A percentile compares a stretch with the other conserved stretches of the same genome.
Evolutionary conservation across 2,329 filamentous ascomycete genomes (phyloP).

Genomic region (Fusarium sp.): DNA sequence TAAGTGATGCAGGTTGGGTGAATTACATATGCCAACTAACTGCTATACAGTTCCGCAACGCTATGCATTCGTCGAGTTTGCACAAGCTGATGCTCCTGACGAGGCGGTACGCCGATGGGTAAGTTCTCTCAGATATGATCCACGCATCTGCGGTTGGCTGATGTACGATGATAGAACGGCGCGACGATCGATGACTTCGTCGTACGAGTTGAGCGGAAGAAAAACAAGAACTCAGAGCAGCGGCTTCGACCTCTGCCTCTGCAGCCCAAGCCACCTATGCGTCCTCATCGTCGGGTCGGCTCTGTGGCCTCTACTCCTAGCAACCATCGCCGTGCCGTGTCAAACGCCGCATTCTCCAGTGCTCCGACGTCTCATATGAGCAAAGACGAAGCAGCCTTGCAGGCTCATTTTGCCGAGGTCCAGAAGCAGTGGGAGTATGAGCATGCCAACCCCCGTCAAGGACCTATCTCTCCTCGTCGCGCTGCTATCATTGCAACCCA

Average conservation of each 20-base stretch:
- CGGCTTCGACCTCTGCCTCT: slow-evolving; percentile 1
- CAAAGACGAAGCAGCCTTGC: neutral
- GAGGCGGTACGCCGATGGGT: slow-evolving; percentile 52
- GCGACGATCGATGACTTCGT: slow-evolving; percentile 46
- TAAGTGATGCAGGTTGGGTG: slow-evolving; percentile 11
- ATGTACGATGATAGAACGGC: slow-evolving; percentile 46
- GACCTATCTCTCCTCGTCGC: neutral
- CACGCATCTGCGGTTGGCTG: neutral
- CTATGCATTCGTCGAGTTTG: slow-evolving; percentile 56
- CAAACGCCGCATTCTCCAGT: neutral
- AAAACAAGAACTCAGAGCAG: slow-evolving; percentile 32
- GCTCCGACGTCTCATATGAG: neutral
- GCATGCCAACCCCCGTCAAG: neutral
- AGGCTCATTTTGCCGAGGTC: neutral
- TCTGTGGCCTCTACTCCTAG: neutral
- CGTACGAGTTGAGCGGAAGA: slow-evolving; percentile 55
- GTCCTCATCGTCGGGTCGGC: slow-evolving; percentile 13
- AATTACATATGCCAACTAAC: slow-evolving; percentile 22
- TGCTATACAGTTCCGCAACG: slow-evolving; percentile 28
- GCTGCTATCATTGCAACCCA: neutral
- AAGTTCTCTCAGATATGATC: slow-evolving; percentile 37
- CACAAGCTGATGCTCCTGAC: slow-evolving; percentile 52
- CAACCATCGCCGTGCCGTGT: neutral
- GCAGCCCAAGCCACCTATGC: neutral
- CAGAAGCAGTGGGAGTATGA: neutral